Evolutionary conservation across 176 grass and related monocot species (phyloP).

Genomic region (Carex littledalei): DNA sequence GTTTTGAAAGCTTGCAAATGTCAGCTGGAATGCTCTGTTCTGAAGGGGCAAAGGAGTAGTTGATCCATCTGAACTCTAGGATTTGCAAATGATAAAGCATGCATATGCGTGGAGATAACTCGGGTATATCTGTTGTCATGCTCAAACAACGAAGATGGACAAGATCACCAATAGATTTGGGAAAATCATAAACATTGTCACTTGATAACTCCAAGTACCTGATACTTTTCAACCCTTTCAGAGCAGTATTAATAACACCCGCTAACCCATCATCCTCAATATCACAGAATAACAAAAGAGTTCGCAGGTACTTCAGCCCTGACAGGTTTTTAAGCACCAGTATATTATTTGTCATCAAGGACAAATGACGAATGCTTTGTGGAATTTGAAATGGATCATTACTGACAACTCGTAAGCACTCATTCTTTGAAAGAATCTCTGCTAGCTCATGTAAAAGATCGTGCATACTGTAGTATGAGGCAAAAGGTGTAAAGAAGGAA

Average conservation of each 20-base stretch:
- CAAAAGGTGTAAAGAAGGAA: too few relatives aligned
- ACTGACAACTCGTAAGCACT: conserved; percentile 10
- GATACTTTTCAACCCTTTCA: conserved; percentile 5
- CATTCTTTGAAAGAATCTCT: not conserved
- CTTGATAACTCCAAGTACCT: not conserved
- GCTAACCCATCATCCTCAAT: conserved; percentile 2
- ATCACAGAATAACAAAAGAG: conserved; percentile 17
- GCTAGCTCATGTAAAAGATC: conserved; percentile 29
- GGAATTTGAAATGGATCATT: not conserved
- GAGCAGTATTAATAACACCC: not conserved
- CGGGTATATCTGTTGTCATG: not conserved
- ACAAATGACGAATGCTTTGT: conserved; percentile 20
- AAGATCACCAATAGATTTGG: conserved; percentile 14
- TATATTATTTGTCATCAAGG: not conserved
- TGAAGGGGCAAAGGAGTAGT: too few relatives aligned
- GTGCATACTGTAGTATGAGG: conserved; percentile 3
- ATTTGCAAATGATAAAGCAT: conserved; percentile 30
- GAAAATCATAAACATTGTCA: not conserved
- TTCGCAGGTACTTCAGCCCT: conserved; percentile 10
- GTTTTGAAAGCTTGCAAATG: conserved; percentile 27
- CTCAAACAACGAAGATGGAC: conserved; percentile 20
- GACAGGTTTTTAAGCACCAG: not conserved
- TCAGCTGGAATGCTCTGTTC: not conserved
- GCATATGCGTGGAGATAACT: not conserved
- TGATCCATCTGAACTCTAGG: not conserved